Percentiles rank a stretch among this genome's conserved stretches.
Evolutionary conservation across 257 asterid species (phyloP).

Genomic region (Nemophila menziesii): DNA sequence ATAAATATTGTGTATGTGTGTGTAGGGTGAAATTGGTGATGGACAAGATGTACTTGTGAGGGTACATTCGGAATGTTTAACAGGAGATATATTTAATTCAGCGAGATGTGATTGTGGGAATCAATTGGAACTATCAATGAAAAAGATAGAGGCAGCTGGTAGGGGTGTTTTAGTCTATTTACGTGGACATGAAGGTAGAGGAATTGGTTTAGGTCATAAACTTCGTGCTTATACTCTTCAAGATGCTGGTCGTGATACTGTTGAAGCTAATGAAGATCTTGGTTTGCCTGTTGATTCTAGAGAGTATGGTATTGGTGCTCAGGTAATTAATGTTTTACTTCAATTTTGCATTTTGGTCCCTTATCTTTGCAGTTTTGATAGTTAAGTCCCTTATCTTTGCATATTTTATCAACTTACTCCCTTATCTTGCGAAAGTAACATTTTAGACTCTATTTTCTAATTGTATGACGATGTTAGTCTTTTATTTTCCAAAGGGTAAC

Average conservation of each 20-base stretch:
- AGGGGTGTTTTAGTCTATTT: slow-evolving; percentile 79
- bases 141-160: slow-evolving; percentile 87
- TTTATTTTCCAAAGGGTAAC: no score
- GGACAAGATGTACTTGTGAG: slow-evolving; percentile 83
- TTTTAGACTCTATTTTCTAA: no score
- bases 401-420: neutral
- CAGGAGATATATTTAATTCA: slow-evolving; percentile 95
- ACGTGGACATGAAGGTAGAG: slow-evolving; percentile 99
- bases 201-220: slow-evolving; percentile 95
- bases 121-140: slow-evolving; percentile 89
- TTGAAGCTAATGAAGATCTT: slow-evolving; percentile 93
- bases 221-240: slow-evolving; percentile 91
- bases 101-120: slow-evolving; percentile 94
- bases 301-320: slow-evolving; percentile 98
- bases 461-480: no score
- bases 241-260: slow-evolving; percentile 90
- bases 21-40: slow-evolving; percentile 89
- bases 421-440: neutral
- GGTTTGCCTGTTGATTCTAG: slow-evolving; percentile 95
- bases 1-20: no score
- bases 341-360: neutral
- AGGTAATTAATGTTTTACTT: slow-evolving; percentile 36
- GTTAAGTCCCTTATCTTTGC: neutral
- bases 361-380: neutral
- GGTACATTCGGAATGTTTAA: slow-evolving; percentile 95